Base-by-base conservation (phyloP, 2,329 filamentous ascomycete genomes). In the Aspergillus sp. region DNA sequence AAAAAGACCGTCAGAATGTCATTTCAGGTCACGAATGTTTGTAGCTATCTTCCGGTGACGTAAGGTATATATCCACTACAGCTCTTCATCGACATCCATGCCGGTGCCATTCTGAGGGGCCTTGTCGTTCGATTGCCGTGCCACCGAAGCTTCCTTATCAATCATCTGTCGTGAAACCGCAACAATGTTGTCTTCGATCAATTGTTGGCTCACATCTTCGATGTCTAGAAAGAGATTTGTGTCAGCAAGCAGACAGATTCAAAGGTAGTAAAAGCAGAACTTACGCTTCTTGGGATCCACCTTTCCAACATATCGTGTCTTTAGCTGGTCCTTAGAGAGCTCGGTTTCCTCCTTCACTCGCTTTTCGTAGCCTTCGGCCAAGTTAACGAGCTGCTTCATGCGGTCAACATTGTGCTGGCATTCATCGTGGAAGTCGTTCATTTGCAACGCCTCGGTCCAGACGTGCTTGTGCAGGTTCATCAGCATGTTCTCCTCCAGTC, bases 401-500 rank as follows among this genome's bases (percentile, higher is more conserved):
- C 89, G 85, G 55, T 96, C 93, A 73, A 93, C 90, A 74, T 96
- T 99, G 74, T 89, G 86, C 63, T 87, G 82, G 55, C 88, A 91
- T 73, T 98, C 93, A 56, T 85, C 80, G 64, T 88, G 85, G 83
- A 99, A 99, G 76, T 98, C 93, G 60, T 93, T 90, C 92, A 99
- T 98, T 74, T 96, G 87, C 64, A 99, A 78, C 5, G 93, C 95
- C 76, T 99, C 95, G 0, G 96, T 99, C 95, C 95, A 99, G 44
- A 97, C 93, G 67, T 98, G 95, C 83, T 99, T 99, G 84, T 99
- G 95, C 64, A 99, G 81, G 74, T 99, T 99, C 96, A 99, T 99
- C 69, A 99, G 78, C 95, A 99, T 99, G 78, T 96, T 98, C 82
- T 99, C 96, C 76, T 99, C 95, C 50, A 99, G 82, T 1, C 91